phyloP scores from a whole-genome alignment of 352 stramenopile species.

The Peronosclerospora sorghi region DNA sequence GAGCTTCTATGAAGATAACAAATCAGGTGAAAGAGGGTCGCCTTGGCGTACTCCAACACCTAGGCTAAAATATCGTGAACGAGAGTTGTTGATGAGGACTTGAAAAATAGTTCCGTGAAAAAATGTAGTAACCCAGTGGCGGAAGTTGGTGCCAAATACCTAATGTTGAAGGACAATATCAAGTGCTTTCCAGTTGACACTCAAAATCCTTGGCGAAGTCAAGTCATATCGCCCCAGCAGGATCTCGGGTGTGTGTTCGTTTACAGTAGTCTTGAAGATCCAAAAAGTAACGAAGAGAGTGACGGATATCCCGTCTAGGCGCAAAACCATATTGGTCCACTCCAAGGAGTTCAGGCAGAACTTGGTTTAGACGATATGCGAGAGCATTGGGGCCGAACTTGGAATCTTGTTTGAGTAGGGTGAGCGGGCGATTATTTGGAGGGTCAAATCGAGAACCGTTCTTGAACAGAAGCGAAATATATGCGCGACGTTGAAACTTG shows the following conservation, averaged over 20 bases:
- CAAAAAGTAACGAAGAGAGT: not conserved
- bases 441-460: not conserved
- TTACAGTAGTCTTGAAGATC: not conserved
- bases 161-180: not conserved
- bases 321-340: not conserved
- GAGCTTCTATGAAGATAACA: not conserved
- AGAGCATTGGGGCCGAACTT: not conserved
- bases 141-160: not conserved
- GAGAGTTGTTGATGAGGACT: not conserved
- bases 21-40: not conserved
- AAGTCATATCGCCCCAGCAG: not conserved
- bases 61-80: not conserved
- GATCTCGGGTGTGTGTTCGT: not conserved
- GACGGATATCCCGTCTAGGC: not conserved
- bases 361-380: not conserved
- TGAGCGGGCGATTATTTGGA: not conserved
- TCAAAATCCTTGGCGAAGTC: constrained; percentile 1
- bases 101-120: not conserved
- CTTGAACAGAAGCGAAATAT: not conserved
- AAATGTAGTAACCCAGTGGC: not conserved
- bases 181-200: not conserved
- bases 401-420: not conserved
- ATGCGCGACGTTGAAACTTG: constrained; percentile 1
- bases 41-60: not conserved
- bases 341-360: not conserved